Percentiles rank a stretch among this genome's conserved stretches.
These are phyloP conservation scores for Carex cristatella DNA, from an alignment of 176 grass and related monocot genomes.

Conservation along the genomic window DNA sequence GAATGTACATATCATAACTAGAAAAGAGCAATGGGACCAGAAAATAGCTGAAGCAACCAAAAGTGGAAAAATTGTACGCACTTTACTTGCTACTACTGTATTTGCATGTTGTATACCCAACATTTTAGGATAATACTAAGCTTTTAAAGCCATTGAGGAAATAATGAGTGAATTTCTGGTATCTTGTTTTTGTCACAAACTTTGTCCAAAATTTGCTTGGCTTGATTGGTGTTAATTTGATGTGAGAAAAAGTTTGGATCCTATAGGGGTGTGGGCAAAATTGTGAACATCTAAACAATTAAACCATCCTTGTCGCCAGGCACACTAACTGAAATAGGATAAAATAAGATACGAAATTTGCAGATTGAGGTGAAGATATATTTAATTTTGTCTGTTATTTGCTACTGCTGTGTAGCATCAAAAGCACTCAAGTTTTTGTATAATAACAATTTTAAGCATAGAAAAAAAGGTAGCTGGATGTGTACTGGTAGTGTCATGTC, in stretches of 20 bases:
- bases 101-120: neutral
- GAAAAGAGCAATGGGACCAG: slow-evolving; percentile 78
- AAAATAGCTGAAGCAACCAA: slow-evolving; percentile 82
- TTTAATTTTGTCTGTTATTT: neutral
- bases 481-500: neutral
- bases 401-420: neutral
- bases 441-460: neutral
- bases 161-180: neutral
- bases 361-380: neutral
- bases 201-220: neutral
- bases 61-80: slow-evolving; percentile 81
- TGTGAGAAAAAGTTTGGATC: neutral
- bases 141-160: neutral
- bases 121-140: neutral
- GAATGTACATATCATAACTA: slow-evolving; percentile 77
- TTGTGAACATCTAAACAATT: neutral
- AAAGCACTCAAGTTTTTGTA: neutral
- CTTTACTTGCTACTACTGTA: neutral
- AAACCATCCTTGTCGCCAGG: neutral
- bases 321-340: neutral
- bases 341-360: neutral
- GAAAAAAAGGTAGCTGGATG: neutral
- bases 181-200: neutral
- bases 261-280: neutral
- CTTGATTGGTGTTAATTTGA: neutral